Base-by-base conservation (phyloP, 352 stramenopile genomes). In the Globisporangium middletonii region DNA sequence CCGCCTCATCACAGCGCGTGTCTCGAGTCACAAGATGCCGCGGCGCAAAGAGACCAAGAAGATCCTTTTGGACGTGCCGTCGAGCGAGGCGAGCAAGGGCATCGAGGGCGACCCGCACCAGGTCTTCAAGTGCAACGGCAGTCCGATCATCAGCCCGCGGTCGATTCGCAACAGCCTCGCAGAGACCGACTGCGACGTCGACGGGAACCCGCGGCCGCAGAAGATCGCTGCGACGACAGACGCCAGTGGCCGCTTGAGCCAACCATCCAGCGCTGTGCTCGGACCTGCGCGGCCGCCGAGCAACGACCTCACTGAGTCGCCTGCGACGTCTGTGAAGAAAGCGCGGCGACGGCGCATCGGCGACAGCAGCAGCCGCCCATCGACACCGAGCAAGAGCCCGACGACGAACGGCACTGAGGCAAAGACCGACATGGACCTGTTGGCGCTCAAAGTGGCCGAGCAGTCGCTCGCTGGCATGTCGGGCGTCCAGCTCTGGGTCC, bases 401-500 rank as follows among this genome's bases (percentile, higher is more conserved):
- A 38, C 33, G 30, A 8, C 30, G 4, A 35, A 35, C 8, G 30
- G 30, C 30, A 35, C 37, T 13, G 59, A 52, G 23, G 23, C 23
- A 23, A 23, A 23, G 23, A 23, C 23, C 23, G 23, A 77, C 23
- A 44, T 67, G 23, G 69, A 55, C 27, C 18, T 65, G 30, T 43
- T 61, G 37, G 49, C 69, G 13, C 71, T 83, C 4, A 65, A 75
- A 48, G 69, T 58, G 6, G 57, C 69, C 1, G 73, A 83, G 57
- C 70, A 81, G 55, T 65, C 68, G n/a, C 69, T 89, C 44, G 52
- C 73, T n/a, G 71, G 73, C 49, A 70, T 87, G 49, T 76, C 77
- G 3, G 80, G 80, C 16, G 75, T 86, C 43, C 75, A 91, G 53
- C 68, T 89, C 9, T 86, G 83, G 53, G 75, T 91, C 33, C 78